Conservation (phyloP, 495 filamentous ascomycete genomes). For the Penicillium waksmanii region DNA sequence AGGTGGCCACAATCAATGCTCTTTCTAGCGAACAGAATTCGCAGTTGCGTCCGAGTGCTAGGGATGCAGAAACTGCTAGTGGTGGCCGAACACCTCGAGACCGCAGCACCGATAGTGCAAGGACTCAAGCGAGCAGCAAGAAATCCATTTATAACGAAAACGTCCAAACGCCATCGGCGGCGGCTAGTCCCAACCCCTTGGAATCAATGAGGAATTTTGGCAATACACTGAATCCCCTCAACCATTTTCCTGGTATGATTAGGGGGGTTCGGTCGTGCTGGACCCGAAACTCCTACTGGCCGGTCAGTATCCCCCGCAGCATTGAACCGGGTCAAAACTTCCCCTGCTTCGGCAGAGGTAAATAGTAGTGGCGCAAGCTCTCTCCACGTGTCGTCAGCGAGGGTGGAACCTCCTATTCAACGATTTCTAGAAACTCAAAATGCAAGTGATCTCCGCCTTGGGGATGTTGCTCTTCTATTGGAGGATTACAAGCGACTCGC, state of each 20-base stretch:
- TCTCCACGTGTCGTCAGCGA: conserved; percentile 29
- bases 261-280: conserved; percentile 72
- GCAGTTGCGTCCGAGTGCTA: conserved; percentile 37
- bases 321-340: conserved; percentile 34
- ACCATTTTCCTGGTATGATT: conserved; percentile 73
- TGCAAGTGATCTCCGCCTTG: conserved; percentile 75
- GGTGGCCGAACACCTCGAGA: conserved; percentile 67
- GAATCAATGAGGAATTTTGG: conserved; percentile 85
- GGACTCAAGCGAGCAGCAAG: conserved; percentile 54
- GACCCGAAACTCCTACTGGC: conserved; percentile 38
- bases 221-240: conserved; percentile 83
- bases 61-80: conserved; percentile 59
- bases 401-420: conserved; percentile 71
- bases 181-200: conserved; percentile 56
- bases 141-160: conserved; percentile 34
- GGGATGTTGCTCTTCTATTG: conserved; percentile 80
- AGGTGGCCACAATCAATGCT: conserved; percentile 47
- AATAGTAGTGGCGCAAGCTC: conserved; percentile 22
- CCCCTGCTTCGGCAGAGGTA: conserved; percentile 30
- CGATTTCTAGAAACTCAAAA: conserved; percentile 81
- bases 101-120: conserved; percentile 74
- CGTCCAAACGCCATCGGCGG: conserved; percentile 25
- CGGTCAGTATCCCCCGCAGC: conserved; percentile 32
- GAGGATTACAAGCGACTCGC: conserved; percentile 87
- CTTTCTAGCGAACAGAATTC: conserved; percentile 40